Conservation (phyloP, 495 filamentous ascomycete genomes). For the Chaetomium cochliodes region DNA sequence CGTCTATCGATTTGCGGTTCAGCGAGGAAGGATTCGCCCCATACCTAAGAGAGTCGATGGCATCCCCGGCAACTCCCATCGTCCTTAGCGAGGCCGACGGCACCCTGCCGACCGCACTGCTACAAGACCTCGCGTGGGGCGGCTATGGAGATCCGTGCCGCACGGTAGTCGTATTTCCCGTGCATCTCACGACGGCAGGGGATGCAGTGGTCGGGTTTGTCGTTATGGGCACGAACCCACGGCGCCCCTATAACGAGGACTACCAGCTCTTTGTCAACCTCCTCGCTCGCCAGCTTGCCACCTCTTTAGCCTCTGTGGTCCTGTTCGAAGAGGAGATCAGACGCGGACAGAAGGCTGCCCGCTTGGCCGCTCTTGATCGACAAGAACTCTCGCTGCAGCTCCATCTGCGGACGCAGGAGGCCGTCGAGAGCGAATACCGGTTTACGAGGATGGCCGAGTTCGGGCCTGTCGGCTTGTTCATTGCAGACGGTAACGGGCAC, state of each 20-base stretch:
- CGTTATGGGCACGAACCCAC: constrained; percentile 66
- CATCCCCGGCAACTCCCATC: constrained; percentile 52
- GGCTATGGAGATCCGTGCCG: constrained; percentile 63
- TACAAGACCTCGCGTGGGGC: constrained; percentile 61
- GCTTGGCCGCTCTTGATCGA: constrained; percentile 62
- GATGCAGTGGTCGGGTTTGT: constrained; percentile 64
- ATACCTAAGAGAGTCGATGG: constrained; percentile 66
- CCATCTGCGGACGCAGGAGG: constrained; percentile 63
- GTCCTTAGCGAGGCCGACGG: constrained; percentile 57
- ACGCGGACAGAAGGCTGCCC: constrained; percentile 63
- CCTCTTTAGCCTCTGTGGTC: constrained; percentile 68
- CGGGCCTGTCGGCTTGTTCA: constrained; percentile 70
- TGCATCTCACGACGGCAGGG: constrained; percentile 65
- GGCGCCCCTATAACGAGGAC: constrained; percentile 66
- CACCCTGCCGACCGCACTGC: constrained; percentile 55
- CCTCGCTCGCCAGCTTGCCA: constrained; percentile 66
- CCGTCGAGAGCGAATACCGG: constrained; percentile 65
- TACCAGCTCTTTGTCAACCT: constrained; percentile 68
- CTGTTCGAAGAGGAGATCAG: constrained; percentile 73
- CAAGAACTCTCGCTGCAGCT: constrained; percentile 67
- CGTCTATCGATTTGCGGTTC: constrained; percentile 57
- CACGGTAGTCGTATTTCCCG: constrained; percentile 67
- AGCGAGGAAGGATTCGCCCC: constrained; percentile 63
- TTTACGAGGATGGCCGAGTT: constrained; percentile 75
- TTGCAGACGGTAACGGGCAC: constrained; percentile 58